Evolutionary conservation across 2,329 filamentous ascomycete species (phyloP).

Genomic region (Aspergillus sp.): DNA sequence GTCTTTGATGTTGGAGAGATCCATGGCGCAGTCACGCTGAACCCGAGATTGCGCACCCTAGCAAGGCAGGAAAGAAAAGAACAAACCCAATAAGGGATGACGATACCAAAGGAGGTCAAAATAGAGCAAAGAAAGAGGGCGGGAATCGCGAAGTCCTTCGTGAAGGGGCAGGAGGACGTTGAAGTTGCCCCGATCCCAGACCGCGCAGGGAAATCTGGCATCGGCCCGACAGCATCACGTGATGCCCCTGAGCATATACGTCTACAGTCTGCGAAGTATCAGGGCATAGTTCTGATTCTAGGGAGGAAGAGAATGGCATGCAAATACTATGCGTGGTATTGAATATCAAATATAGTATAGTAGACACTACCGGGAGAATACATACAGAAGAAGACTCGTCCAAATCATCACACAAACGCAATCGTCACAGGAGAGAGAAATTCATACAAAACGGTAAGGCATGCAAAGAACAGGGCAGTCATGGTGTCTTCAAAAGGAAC

Average conservation of each 20-base stretch:
- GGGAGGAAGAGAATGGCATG: no score
- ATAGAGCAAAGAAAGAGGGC: neutral
- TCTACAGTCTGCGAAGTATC: no score
- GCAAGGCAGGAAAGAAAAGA: neutral
- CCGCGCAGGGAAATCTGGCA: neutral
- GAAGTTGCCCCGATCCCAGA: neutral
- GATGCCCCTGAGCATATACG: conserved; percentile 1
- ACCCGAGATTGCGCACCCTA: no score
- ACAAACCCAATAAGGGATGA: neutral
- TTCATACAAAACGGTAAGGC: neutral
- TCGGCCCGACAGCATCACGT: conserved; percentile 3
- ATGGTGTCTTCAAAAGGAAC: neutral
- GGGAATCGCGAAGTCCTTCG: conserved; percentile 7
- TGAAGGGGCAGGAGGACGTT: conserved; percentile 4
- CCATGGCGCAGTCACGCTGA: conserved; percentile 50
- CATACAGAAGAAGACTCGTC: conserved; percentile 17
- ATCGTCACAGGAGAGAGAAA: conserved; percentile 2
- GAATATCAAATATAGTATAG: conserved; percentile 2
- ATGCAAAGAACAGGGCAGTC: conserved; percentile 9
- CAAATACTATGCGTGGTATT: no score
- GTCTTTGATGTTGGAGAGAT: conserved; percentile 75
- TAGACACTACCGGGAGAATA: conserved; percentile 12
- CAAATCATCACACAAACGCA: conserved; percentile 13
- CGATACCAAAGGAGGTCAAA: neutral
- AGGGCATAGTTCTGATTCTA: no score